Evolutionary conservation across 179 eudicot genomes (phyloP).

Genomic region (Spergularia azorica): DNA sequence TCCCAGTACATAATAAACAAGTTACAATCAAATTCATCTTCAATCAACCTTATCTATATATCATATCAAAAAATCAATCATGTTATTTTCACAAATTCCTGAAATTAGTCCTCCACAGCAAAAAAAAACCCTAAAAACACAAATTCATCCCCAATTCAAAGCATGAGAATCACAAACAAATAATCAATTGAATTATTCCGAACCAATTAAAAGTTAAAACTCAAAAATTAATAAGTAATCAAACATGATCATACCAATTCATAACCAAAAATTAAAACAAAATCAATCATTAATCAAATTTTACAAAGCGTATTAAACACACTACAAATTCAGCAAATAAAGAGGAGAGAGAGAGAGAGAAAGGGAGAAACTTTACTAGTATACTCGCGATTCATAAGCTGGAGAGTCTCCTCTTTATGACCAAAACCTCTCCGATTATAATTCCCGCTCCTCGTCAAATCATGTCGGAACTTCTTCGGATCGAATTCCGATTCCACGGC

Average conservation of each 20-base stretch:
- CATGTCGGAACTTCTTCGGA: conserved; percentile 75
- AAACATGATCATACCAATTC: neutral
- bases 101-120: no score
- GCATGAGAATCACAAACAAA: neutral
- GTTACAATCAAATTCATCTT: neutral
- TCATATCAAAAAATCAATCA: no score
- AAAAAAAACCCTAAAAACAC: neutral
- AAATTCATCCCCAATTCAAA: neutral
- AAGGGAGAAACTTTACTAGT: conserved; percentile 58
- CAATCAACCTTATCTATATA: neutral
- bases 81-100: neutral
- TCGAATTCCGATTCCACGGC: conserved; percentile 64
- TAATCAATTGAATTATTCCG: neutral
- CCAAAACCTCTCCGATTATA: conserved; percentile 91
- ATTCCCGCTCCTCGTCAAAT: conserved; percentile 84
- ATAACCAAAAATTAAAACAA: neutral
- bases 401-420: conserved; percentile 68
- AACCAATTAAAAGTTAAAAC: neutral
- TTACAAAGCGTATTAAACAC: neutral
- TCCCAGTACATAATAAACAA: no score
- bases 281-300: neutral
- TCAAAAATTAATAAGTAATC: neutral
- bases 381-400: conserved; percentile 88
- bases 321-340: no score
- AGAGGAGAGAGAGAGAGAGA: no score